Conservation (phyloP, 768 basidiomycete species). For the Psilocybe sp. region DNA sequence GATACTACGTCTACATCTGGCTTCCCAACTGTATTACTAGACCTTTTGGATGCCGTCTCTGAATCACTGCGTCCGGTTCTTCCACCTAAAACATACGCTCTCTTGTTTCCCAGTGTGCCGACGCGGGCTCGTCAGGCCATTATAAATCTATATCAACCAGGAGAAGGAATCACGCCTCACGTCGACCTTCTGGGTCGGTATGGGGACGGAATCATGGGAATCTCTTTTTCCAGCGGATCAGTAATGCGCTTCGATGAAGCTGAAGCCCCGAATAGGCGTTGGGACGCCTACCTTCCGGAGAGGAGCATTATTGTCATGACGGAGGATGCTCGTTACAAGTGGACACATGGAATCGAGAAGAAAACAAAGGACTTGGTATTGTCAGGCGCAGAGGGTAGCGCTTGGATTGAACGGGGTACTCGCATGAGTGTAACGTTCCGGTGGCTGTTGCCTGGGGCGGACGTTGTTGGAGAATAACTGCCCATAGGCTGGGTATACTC, state of each 20-base stretch:
- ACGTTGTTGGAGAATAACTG: constrained; percentile 56
- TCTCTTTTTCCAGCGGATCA: constrained; percentile 78
- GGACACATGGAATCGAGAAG: constrained; percentile 85
- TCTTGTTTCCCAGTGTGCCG: constrained; percentile 58
- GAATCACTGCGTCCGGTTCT: constrained; percentile 46
- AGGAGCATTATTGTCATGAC: constrained; percentile 76
- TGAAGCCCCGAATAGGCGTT: constrained; percentile 11
- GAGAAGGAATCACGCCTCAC: constrained; percentile 87
- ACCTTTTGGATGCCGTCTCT: constrained; percentile 52
- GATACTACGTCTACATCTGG: constrained; percentile 27
- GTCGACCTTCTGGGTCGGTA: constrained; percentile 84
- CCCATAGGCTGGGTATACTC: too few species aligned
- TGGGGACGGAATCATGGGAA: constrained; percentile 86
- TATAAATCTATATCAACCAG: constrained; percentile 84
- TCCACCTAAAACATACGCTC: constrained; percentile 42
- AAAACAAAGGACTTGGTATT: constrained; percentile 57
- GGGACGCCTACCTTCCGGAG: constrained; percentile 70
- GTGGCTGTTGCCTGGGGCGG: constrained; percentile 83
- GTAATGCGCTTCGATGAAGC: constrained; percentile 71
- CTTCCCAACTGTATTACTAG: constrained; percentile 53
- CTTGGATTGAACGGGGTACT: constrained; percentile 49
- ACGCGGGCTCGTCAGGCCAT: constrained; percentile 76
- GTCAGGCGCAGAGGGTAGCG: constrained; percentile 14
- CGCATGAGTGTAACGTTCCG: constrained; percentile 84
- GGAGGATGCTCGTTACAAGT: constrained; percentile 78